phyloP scores from a whole-genome alignment of 2,329 filamentous ascomycete species.

The Fusarium albidum region DNA sequence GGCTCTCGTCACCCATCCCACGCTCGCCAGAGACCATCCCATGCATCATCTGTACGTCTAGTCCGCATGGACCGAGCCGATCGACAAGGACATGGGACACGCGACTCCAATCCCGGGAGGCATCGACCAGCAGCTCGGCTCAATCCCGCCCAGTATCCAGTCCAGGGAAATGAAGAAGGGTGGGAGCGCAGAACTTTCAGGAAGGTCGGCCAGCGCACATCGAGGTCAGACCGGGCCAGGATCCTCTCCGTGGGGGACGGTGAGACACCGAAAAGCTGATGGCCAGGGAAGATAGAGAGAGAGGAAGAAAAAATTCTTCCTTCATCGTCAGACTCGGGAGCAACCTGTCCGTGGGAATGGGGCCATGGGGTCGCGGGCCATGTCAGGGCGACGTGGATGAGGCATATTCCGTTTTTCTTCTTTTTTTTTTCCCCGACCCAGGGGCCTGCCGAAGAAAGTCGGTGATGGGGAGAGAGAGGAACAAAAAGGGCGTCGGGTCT shows the following conservation, averaged over 20 bases:
- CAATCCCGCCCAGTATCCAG: neutral
- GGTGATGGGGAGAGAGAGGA: neutral
- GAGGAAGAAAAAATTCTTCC: constrained; percentile 15
- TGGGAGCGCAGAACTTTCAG: constrained; percentile 16
- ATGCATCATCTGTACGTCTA: constrained; percentile 2
- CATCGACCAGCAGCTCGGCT: constrained; percentile 6
- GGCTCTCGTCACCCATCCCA: constrained; percentile 3
- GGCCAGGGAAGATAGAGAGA: neutral
- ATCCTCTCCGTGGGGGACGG: constrained; percentile 26
- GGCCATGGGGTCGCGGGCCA: constrained; percentile 17
- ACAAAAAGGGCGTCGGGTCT: constrained; percentile 15
- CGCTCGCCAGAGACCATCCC: constrained; percentile 9
- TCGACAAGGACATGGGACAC: constrained; percentile 15
- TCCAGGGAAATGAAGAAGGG: constrained; percentile 10
- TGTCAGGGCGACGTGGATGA: constrained; percentile 19
- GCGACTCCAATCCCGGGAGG: constrained; percentile 4
- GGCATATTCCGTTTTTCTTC: constrained; percentile 23
- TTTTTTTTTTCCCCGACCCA: neutral
- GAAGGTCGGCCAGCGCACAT: constrained; percentile 19
- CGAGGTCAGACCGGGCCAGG: constrained; percentile 15
- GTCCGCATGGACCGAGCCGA: constrained; percentile 6
- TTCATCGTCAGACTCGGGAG: constrained; percentile 22
- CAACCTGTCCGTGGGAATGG: constrained; percentile 26
- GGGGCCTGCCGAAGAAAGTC: neutral
- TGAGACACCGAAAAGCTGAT: constrained; percentile 5